Evolutionary conservation across 768 basidiomycete genomes (phyloP).

Genomic region (Trametes cingulata): DNA sequence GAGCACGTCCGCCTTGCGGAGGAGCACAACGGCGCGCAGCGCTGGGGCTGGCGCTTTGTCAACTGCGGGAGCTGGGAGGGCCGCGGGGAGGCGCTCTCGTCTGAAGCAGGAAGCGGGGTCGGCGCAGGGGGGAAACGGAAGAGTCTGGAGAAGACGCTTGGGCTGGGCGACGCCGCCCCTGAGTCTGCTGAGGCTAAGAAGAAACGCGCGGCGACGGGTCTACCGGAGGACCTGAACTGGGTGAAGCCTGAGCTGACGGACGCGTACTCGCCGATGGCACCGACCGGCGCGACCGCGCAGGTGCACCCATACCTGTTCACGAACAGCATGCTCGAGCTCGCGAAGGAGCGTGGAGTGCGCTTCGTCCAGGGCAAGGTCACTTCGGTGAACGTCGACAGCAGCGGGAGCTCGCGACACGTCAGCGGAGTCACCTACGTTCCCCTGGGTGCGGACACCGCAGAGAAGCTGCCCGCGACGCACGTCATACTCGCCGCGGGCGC

Average conservation of each 20-base stretch:
- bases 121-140: conserved; percentile 39
- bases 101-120: conserved; percentile 26
- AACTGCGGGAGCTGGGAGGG: conserved; percentile 75
- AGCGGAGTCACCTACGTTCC: conserved; percentile 45
- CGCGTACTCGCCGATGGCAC: conserved; percentile 61
- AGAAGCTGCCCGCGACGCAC: conserved; percentile 57
- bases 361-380: conserved; percentile 50
- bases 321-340: conserved; percentile 66
- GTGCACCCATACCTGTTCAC: conserved; percentile 79
- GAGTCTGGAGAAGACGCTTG: conserved; percentile 58
- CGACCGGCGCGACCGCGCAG: conserved; percentile 63
- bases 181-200: not conserved
- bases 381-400: conserved; percentile 43
- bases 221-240: conserved; percentile 38
- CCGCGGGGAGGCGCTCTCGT: conserved; percentile 40
- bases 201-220: conserved; percentile 19
- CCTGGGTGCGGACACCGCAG: conserved; percentile 28
- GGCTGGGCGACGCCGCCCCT: conserved; percentile 33
- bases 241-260: conserved; percentile 53
- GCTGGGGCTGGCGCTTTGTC: conserved; percentile 86
- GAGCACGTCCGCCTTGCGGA: conserved; percentile 76
- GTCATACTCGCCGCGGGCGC: conserved; percentile 84
- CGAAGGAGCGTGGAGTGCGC: conserved; percentile 52
- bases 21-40: conserved; percentile 62
- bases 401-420: conserved; percentile 35